Base-by-base conservation (phyloP, 176 grass and related monocot species). In the Oryza nivara region DNA sequence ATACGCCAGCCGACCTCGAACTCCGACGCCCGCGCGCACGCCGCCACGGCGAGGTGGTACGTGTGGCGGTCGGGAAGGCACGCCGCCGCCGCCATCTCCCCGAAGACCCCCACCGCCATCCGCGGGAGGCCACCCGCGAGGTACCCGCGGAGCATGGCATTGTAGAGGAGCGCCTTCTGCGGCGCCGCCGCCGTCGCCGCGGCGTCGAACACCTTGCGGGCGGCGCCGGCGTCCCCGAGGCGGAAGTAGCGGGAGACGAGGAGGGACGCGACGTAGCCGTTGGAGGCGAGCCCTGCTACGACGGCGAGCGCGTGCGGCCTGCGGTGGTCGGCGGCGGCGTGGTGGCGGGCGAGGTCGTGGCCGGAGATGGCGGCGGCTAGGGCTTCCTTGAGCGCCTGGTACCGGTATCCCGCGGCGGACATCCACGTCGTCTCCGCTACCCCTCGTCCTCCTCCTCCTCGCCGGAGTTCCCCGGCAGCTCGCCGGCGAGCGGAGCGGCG, bases 341-440 rank as follows among this genome's bases (percentile, higher is more conserved):
- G 83, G 45, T 47, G 83, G 78, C 65, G 51, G 73, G 9, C 34
- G 79, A 58, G 73, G 25, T 19, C 51, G 51, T 16, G 7, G 19
- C 56, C 13, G 84, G 82, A 54, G 85, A 95, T 83, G 75, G 85
- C 82, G 49, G 58, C 36, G 85, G 90, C 90, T 26, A 95, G 75
- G 41, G 75, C 64, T 66, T 95, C 93, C 88, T 95, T 95, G 66
- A 95, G 77, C 11, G 70, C 76, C 77, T 92, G 93, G 76, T 69
- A 91, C 41, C 87, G 66, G 79, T 85, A 91, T 5, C 79, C 73
- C 38, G 46, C 61, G 74, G 20, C 20, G 41, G 41, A 75, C 89
- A 90, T 90, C 20, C 67, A 72, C 14, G 5, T 58, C 16, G 19
- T 7, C 14, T 58, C 54, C 54, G 54, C 54, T 38, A 38, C 5